Evolutionary conservation across 352 stramenopile species (phyloP), one percentile per base, ranked within the genome.

Genomic region (Sclerospora graminicola): DNA sequence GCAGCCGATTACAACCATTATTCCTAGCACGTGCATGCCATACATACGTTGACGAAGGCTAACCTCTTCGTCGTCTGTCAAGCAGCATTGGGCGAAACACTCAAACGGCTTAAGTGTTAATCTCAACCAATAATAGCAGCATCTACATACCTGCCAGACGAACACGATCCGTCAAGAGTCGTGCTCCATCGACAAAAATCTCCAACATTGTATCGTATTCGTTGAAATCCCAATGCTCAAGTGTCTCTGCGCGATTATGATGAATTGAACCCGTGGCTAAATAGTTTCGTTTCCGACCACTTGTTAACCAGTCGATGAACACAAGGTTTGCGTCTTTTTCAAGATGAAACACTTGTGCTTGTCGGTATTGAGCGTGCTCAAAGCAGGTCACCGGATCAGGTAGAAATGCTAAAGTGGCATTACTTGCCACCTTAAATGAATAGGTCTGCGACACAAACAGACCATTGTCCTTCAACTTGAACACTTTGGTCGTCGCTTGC

Each of bases 401-500:
- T 2, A 92, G 46, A 54, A 89, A 77, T 11, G 69, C 73, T 26
- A 92, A 49, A 26, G 71, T 84, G n/a, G 76, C 78, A 29, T 64
- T 52, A 23, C 20, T 55, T 19, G 40, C 71, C 6, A 90, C 57
- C 7, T 57, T 51, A 26, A 90, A 59, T 6, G 49, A 41, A 23
- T 89, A 74, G 4, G 45, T 62, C 59, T 93, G 81, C 5, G 48
- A 59, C 15, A 82, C 75, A 37, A 66, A 53, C 18, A 73, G 49
- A 13, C 46, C 48, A 8, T 69, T 54, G 11, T 57, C 53, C 20
- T 73, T 61, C 9, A 70, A 58, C 50, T 89, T 89, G 61, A 88
- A 93, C 34, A 93, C 78, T 43, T 93, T 93, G n/a, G 81, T 93
- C 2, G 81, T 90, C 15, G 81, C 76, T 37, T 93, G 81, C 6